Evolutionary conservation across 805 yeast genomes (phyloP).

Genomic region (Yarrowia yakushimensis): DNA sequence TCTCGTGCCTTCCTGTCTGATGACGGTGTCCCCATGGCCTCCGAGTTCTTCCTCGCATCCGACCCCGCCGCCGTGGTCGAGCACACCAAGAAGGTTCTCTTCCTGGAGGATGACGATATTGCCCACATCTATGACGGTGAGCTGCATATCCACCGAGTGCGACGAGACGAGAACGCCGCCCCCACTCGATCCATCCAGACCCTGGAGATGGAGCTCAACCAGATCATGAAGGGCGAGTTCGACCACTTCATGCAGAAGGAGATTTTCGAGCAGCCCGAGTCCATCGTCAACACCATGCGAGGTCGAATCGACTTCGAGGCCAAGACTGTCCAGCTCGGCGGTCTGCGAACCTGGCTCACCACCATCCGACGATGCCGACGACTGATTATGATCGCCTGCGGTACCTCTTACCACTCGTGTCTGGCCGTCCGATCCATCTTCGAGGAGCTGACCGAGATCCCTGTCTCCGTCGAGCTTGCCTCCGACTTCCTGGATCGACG

Average conservation of each 20-base stretch:
- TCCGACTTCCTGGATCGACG: slow-evolving; percentile 92
- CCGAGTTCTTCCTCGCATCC: slow-evolving; percentile 92
- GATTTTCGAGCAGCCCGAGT: slow-evolving; percentile 97
- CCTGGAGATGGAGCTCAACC: slow-evolving; percentile 92
- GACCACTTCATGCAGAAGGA: slow-evolving; percentile 98
- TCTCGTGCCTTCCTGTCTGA: slow-evolving; percentile 96
- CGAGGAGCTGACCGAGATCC: slow-evolving; percentile 94
- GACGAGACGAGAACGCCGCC: slow-evolving; percentile 76
- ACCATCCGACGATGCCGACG: slow-evolving; percentile 93
- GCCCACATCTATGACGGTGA: slow-evolving; percentile 98
- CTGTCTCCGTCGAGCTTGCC: slow-evolving; percentile 88
- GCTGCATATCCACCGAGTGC: slow-evolving; percentile 95
- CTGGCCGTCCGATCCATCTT: slow-evolving; percentile 93
- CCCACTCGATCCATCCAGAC: slow-evolving; percentile 95
- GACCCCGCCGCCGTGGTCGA: slow-evolving; percentile 96
- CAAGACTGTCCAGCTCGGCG: slow-evolving; percentile 77
- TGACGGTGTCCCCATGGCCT: slow-evolving; percentile 87
- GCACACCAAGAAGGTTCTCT: slow-evolving; percentile 94
- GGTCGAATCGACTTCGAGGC: slow-evolving; percentile 94
- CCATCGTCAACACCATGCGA: slow-evolving; percentile 97
- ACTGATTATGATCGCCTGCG: slow-evolving; percentile 97
- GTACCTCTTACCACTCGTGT: slow-evolving; percentile 98
- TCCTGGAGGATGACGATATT: slow-evolving; percentile 96
- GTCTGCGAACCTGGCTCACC: slow-evolving; percentile 76
- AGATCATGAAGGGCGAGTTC: slow-evolving; percentile 96